Percentiles rank a stretch among this genome's conserved stretches.
Conservation (phyloP, 345 rosid species). For the Acer saccharum region DNA sequence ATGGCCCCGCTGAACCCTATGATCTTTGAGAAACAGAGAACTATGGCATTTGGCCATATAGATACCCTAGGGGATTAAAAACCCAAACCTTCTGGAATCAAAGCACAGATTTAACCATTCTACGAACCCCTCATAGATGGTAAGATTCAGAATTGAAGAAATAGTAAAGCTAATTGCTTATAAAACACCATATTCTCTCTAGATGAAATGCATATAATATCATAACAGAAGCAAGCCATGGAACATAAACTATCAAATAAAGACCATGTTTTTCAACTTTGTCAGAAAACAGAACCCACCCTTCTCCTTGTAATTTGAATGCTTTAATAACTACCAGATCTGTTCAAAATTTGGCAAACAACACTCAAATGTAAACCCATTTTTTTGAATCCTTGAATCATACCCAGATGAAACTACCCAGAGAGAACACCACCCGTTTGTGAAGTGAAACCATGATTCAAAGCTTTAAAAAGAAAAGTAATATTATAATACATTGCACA, state of each 20-base stretch:
- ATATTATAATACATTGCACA: background rate
- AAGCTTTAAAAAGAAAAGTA: background rate
- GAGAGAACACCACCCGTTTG: background rate
- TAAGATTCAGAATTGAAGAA: background rate
- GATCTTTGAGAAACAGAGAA: no score
- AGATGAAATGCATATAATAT: background rate
- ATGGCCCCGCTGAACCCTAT: no score
- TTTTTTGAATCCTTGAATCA: background rate
- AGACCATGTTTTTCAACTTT: background rate
- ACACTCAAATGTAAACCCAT: no score
- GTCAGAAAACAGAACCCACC: background rate
- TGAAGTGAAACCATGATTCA: background rate
- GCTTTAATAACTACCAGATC: slow-evolving; percentile 6
- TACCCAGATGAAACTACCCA: background rate
- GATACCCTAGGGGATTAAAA: no score
- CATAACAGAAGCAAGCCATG: background rate
- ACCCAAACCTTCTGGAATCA: no score
- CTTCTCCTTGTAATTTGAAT: background rate
- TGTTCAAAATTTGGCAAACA: background rate
- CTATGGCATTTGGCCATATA: no score
- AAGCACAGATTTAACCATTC: no score
- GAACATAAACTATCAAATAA: background rate
- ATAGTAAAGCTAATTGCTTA: background rate
- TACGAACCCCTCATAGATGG: no score
- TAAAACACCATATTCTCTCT: background rate